phyloP scores from a whole-genome alignment of 257 asterid genomes.

The Jacaranda mimosifolia region DNA sequence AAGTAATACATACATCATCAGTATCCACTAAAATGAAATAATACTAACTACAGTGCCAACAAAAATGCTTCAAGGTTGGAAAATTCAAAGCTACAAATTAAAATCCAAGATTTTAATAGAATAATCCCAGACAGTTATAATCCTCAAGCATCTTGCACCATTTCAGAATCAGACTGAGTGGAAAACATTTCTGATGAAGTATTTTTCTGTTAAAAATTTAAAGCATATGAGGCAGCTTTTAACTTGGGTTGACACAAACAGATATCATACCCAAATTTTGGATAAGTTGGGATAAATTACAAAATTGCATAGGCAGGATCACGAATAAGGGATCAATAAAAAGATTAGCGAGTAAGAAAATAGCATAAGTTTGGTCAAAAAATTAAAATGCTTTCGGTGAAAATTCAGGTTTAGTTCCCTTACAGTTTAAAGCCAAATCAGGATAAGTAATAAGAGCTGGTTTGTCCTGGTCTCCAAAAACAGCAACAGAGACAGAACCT shows the following conservation, averaged over 20 bases:
- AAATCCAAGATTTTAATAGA: conserved; percentile 26
- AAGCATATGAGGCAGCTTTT: conserved; percentile 6
- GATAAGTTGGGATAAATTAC: neutral
- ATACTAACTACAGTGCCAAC: conserved; percentile 27
- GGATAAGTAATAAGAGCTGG: conserved; percentile 97
- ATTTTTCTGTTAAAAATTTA: neutral
- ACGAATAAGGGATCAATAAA: conserved; percentile 2
- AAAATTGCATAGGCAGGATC: conserved; percentile 19
- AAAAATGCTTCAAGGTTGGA: neutral
- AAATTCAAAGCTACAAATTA: neutral
- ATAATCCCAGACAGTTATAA: neutral
- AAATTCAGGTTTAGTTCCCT: conserved; percentile 44
- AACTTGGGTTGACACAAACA: neutral
- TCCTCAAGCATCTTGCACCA: too few species aligned
- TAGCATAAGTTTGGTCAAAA: conserved; percentile 22
- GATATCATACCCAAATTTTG: conserved; percentile 8
- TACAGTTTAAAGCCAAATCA: conserved; percentile 92
- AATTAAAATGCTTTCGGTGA: conserved; percentile 13
- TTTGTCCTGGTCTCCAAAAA: conserved; percentile 94
- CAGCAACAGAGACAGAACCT: conserved; percentile 84
- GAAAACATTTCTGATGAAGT: conserved; percentile 5
- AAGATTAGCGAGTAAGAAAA: conserved; percentile 31
- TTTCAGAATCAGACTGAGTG: neutral
- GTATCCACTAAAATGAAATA: conserved; percentile 31
- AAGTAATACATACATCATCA: neutral